phyloP scores from a whole-genome alignment of 768 basidiomycete species.

The Boletus tylopilopsis region DNA sequence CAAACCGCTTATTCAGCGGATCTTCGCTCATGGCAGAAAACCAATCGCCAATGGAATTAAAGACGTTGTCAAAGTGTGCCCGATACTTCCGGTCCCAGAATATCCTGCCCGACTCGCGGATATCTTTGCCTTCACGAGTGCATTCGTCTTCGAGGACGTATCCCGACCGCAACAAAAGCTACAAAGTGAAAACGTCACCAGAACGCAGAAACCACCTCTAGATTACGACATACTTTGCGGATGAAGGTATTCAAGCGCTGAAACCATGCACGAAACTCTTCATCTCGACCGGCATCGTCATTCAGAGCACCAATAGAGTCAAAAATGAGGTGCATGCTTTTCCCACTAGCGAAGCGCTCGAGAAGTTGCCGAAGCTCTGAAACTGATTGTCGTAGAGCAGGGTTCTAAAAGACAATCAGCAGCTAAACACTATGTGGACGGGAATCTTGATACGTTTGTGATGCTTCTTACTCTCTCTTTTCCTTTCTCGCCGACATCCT shows the following conservation, averaged over 20 bases:
- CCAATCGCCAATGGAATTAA: constrained; percentile 69
- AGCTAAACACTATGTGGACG: constrained; percentile 10
- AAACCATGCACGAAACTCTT: constrained; percentile 75
- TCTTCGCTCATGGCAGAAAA: constrained; percentile 84
- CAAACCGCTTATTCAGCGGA: constrained; percentile 75
- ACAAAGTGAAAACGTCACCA: not conserved
- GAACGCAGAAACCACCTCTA: not conserved
- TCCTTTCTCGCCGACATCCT: constrained; percentile 34
- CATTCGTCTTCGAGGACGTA: constrained; percentile 82
- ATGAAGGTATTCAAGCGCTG: constrained; percentile 54
- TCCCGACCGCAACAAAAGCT: constrained; percentile 76
- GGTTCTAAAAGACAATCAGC: constrained; percentile 38
- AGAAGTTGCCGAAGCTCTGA: constrained; percentile 73
- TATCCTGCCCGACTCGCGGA: constrained; percentile 66
- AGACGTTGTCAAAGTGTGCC: constrained; percentile 75
- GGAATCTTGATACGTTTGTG: constrained; percentile 5
- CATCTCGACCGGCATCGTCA: constrained; percentile 70
- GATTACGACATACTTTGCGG: constrained; percentile 47
- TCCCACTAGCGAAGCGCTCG: constrained; percentile 85
- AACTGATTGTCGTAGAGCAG: constrained; percentile 52
- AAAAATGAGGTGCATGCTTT: constrained; percentile 62
- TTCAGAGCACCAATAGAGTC: constrained; percentile 70
- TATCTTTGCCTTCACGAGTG: constrained; percentile 54
- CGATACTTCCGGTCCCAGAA: constrained; percentile 80
- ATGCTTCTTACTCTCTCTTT: constrained; percentile 24